These are phyloP conservation scores for Hericium rajendrae DNA, from an alignment of 768 basidiomycete species.

Conservation along the genomic window DNA sequence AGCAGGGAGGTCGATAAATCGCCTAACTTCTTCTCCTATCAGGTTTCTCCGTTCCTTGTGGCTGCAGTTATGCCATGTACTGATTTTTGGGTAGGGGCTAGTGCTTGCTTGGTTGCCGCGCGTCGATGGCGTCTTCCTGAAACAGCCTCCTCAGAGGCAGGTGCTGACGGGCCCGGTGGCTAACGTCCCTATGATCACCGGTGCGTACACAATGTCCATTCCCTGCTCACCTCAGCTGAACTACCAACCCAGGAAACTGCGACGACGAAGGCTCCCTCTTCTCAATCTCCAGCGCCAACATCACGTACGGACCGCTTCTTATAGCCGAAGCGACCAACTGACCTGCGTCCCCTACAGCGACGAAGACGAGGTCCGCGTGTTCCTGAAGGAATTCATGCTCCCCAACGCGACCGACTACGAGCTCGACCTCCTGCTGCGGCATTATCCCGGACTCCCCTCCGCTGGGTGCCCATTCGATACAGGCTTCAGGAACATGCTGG, in stretches of 20 bases:
- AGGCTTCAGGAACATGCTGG: slow-evolving; percentile 13
- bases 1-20: slow-evolving; percentile 24
- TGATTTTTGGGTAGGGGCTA: slow-evolving; percentile 11
- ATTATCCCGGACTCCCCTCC: slow-evolving; percentile 14
- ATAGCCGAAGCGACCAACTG: not conserved
- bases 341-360: not conserved
- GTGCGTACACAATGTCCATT: not conserved
- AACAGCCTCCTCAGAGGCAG: slow-evolving; percentile 12
- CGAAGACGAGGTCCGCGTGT: not conserved
- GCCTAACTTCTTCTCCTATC: slow-evolving; percentile 23
- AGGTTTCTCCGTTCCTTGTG: slow-evolving; percentile 13
- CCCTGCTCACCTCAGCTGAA: not conserved
- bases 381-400: slow-evolving; percentile 15
- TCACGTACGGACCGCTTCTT: slow-evolving; percentile 18
- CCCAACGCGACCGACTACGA: slow-evolving; percentile 12
- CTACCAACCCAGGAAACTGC: slow-evolving; percentile 30
- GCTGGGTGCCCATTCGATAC: slow-evolving; percentile 13
- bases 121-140: slow-evolving; percentile 19
- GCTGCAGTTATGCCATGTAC: not conserved
- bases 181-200: slow-evolving; percentile 15
- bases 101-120: slow-evolving; percentile 18
- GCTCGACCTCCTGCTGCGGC: slow-evolving; percentile 11
- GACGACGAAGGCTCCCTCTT: slow-evolving; percentile 52
- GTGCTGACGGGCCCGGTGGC: slow-evolving; percentile 14
- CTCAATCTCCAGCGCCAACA: slow-evolving; percentile 17